Evolutionary conservation across 129 eudicot genomes (phyloP).

Genomic region (Lonicera japonica): DNA sequence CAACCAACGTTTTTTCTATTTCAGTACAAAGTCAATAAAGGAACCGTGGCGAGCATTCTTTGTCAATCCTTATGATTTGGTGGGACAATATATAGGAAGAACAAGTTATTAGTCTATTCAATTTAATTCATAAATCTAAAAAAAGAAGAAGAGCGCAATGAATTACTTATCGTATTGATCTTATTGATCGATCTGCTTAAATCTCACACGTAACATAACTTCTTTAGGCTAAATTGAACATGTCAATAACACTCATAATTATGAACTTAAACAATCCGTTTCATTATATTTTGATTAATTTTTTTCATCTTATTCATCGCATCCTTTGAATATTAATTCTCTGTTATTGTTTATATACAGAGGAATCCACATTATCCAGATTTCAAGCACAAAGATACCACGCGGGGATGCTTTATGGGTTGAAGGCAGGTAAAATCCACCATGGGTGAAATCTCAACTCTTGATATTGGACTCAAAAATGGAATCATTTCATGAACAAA

Average conservation of each 20-base stretch:
- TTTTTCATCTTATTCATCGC: background rate
- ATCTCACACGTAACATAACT: too few relatives aligned
- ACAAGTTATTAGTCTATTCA: slow-evolving; percentile 87
- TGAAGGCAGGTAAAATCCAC: slow-evolving; percentile 69
- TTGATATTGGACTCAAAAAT: slow-evolving; percentile 59
- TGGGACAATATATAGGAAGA: slow-evolving; percentile 94
- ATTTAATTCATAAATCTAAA: background rate
- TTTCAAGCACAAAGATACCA: slow-evolving; percentile 99
- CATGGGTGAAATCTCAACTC: slow-evolving; percentile 90
- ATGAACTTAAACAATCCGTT: too few relatives aligned
- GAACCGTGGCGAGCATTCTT: slow-evolving; percentile 98
- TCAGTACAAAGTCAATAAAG: slow-evolving; percentile 48
- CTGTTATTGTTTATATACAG: slow-evolving; percentile 33
- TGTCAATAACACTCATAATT: too few relatives aligned
- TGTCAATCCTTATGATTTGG: slow-evolving; percentile 90
- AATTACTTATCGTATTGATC: too few relatives aligned
- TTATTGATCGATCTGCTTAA: too few relatives aligned
- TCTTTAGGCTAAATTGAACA: too few relatives aligned
- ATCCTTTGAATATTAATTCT: background rate
- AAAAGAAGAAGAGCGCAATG: background rate
- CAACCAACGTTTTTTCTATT: background rate
- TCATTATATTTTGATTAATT: too few relatives aligned
- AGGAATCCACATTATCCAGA: slow-evolving; percentile 83
- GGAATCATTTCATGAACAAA: slow-evolving; percentile 50
- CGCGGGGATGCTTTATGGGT: slow-evolving; percentile 96